A percentile compares a stretch with the other conserved stretches of the same genome.
These are phyloP conservation scores for Alternaria sp. DNA, from an alignment of 2,329 filamentous ascomycete genomes.

Conservation along the genomic window DNA sequence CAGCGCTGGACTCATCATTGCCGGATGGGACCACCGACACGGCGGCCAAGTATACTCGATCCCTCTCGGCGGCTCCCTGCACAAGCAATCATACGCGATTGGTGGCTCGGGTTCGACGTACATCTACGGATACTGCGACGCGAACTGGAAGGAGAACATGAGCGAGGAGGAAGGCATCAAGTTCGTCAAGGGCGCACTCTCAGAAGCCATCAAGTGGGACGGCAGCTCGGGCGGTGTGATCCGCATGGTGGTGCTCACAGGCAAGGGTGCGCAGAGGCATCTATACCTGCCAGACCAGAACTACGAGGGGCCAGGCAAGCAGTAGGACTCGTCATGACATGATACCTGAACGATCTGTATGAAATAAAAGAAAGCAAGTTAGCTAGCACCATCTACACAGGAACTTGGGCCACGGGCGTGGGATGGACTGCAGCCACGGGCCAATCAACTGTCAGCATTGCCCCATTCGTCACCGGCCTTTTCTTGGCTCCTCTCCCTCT, in stretches of 20 bases:
- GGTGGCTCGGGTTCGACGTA: constrained; percentile 97
- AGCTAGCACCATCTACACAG: constrained; percentile 7
- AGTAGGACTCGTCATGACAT: constrained; percentile 36
- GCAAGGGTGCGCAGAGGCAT: constrained; percentile 87
- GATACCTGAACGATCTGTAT: constrained; percentile 11
- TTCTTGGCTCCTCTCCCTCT: not conserved
- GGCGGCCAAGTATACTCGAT: constrained; percentile 98
- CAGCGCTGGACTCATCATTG: constrained; percentile 96
- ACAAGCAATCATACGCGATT: constrained; percentile 96
- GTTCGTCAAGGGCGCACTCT: constrained; percentile 90
- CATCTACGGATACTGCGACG: constrained; percentile 98
- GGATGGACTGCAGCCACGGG: constrained; percentile 4
- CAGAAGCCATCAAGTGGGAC: constrained; percentile 99
- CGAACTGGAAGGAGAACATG: constrained; percentile 95
- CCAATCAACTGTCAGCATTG: constrained; percentile 16
- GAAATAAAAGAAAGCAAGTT: not conserved
- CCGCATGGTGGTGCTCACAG: constrained; percentile 94
- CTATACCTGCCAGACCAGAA: constrained; percentile 89
- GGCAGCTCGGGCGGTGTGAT: constrained; percentile 98
- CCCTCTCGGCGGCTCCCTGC: constrained; percentile 91
- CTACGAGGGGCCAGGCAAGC: constrained; percentile 75
- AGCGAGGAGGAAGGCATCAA: constrained; percentile 86
- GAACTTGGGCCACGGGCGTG: constrained; percentile 12
- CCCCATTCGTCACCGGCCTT: constrained; percentile 5
- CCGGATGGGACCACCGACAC: constrained; percentile 94